phyloP scores from a whole-genome alignment of 495 filamentous ascomycete species.

The Penicillium coffeae region DNA sequence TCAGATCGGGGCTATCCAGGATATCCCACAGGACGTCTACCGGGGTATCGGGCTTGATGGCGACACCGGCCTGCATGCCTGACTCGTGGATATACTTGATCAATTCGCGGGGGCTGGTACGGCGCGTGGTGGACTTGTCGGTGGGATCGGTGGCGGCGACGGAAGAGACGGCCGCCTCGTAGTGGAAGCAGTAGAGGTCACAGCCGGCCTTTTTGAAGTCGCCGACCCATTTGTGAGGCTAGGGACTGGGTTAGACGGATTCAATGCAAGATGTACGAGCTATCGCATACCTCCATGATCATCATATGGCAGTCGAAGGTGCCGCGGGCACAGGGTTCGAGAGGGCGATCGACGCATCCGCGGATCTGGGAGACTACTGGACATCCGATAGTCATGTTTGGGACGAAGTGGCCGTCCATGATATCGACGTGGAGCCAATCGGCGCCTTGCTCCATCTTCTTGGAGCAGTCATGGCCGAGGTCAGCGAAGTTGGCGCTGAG shows the following conservation, averaged over 20 bases:
- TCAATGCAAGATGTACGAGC: neutral
- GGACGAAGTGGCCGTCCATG: slow-evolving; percentile 97
- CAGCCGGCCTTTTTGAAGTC: slow-evolving; percentile 92
- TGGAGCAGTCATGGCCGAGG: slow-evolving; percentile 77
- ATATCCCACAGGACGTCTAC: slow-evolving; percentile 91
- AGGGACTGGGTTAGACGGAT: neutral
- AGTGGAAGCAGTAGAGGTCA: slow-evolving; percentile 99
- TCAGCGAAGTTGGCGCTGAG: slow-evolving; percentile 92
- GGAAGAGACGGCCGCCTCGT: slow-evolving; percentile 87
- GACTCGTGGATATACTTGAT: slow-evolving; percentile 84
- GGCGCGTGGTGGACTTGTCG: slow-evolving; percentile 54
- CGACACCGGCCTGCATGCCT: slow-evolving; percentile 88
- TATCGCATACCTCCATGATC: slow-evolving; percentile 77
- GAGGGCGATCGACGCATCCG: slow-evolving; percentile 66
- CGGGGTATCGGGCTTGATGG: slow-evolving; percentile 87
- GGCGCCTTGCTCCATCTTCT: slow-evolving; percentile 75
- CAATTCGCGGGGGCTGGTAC: slow-evolving; percentile 77
- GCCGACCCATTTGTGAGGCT: slow-evolving; percentile 97
- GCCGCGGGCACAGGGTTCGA: slow-evolving; percentile 60
- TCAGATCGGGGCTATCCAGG: slow-evolving; percentile 62
- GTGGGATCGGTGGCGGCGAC: slow-evolving; percentile 78
- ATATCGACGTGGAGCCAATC: slow-evolving; percentile 81
- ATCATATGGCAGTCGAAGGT: slow-evolving; percentile 99
- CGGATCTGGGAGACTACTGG: slow-evolving; percentile 94
- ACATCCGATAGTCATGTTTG: slow-evolving; percentile 94